Base-by-base conservation (phyloP, 257 asterid genomes). In the Orobanche coerulescens region DNA sequence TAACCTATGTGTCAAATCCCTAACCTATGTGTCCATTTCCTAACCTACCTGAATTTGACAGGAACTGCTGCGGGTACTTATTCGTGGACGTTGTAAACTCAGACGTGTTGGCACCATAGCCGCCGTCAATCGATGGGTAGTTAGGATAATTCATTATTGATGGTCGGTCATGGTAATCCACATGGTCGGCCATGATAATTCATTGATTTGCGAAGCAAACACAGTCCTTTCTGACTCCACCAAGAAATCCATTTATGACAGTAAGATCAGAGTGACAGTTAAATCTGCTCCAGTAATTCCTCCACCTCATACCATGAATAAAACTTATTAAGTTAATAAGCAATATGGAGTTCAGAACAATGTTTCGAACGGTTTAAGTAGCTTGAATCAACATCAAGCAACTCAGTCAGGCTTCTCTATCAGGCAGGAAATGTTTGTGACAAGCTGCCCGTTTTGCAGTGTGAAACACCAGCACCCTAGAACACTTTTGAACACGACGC, bases 201-300 rank as follows among this genome's bases (percentile, higher is more conserved):
- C n/a, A n/a, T 78, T 89, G 67, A 75, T 89, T 62, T 83, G 85
- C 26, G 90, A 89, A 76, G 97, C 97, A 61, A 73, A 84, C 70
- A 51, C 79, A 6, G 75, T 84, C 62, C 95, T 89, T 65, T 81
- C 89, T 0, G 97, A 89, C 64, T 76, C 71, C 58, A 42, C 62
- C 51, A 86, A 75, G 62, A 86, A 84, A 67, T 69, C 81, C 62
- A 1, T 53, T 23, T 89, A 77, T 28, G 97, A 89, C 74, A 57
- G 7, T 44, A 86, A 75, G 74, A 20, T 68, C 37, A 71, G 65
- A 70, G 64, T 36, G 59, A 47, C 70, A 33, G 62, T 65, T 57
- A 77, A 73, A 77, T 40, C 79, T 54, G 73, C 70, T 40, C 60
- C 61, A 9, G 57, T 72, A 19, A 79, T 62, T 65, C 79, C 66